Evolutionary conservation across 768 basidiomycete species (phyloP), one percentile per base, ranked within the genome.

Genomic region (Termitomyces sp.): DNA sequence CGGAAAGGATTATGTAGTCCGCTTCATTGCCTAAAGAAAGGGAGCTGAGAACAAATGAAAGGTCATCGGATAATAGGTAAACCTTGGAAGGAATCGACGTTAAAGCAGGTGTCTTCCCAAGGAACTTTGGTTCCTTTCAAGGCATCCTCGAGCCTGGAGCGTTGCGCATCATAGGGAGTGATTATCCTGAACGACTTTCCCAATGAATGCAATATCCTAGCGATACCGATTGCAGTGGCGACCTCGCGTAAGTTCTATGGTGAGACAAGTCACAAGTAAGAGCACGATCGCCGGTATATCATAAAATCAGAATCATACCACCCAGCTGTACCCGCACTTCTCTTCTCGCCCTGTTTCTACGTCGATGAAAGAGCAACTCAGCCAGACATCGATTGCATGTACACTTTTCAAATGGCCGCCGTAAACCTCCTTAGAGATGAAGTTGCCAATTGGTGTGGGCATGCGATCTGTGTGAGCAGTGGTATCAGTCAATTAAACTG

Each of bases 21-120:
- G 81, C 88, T 67, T 92, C 90, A 72, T 92, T 90, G 0, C 90
- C 90, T 90, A 55, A 4, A 62, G 63, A 39, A 16, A 55, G 35
- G 16, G 22, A 32, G 13, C 42, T 49, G 20, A 38, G 58, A 48
- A 18, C 9, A 32, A 3, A 42, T 11, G n/a, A 35, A 32, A 44
- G 32, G 16, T 59, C 24, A 54, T 45, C 32, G 55, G 11, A 48
- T 71, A 49, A 28, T 32, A n/a, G 22, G 13, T 35, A 57, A 65
- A 84, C 89, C 90, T 80, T 92, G 91, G 66, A 91, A 92, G 1
- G 87, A 84, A 66, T 92, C 90, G 32, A 92, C 85, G 69, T 89
- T 91, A 75, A 89, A 92, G 57, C 85, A 85, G 57, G 78, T 86
- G 62, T 90, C 79, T 42, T 82, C 68, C 83, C 83, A 87, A 1